Evolutionary conservation across 1,284 basidiomycete genomes (phyloP).

Genomic region (Meira nashicola): DNA sequence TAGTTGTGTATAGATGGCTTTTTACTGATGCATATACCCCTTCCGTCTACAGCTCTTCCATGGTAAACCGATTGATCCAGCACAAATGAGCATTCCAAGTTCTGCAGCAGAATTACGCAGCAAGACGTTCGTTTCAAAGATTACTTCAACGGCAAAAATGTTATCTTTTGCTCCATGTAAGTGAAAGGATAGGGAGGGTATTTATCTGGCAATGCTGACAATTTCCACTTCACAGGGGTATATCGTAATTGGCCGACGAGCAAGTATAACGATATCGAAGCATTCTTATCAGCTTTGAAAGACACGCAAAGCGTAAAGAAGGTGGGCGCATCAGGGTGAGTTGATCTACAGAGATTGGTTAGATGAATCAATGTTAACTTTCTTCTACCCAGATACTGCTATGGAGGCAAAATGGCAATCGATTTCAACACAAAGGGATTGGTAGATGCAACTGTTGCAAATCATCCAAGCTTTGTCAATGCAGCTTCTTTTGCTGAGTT

Average conservation of each 20-base stretch:
- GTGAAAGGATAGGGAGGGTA: not conserved
- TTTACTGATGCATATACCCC: too few species aligned
- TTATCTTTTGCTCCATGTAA: constrained; percentile 18
- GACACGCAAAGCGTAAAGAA: constrained; percentile 60
- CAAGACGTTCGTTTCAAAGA: constrained; percentile 19
- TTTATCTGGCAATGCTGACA: too few species aligned
- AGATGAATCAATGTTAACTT: not conserved
- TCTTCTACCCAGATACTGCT: constrained; percentile 57
- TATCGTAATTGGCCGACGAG: constrained; percentile 13
- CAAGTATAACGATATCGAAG: constrained; percentile 16
- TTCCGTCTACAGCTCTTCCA: constrained; percentile 22
- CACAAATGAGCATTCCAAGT: constrained; percentile 15
- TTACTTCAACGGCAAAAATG: constrained; percentile 16
- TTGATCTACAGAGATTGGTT: constrained; percentile 32
- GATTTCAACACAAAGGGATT: constrained; percentile 40
- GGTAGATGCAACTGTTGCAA: constrained; percentile 59
- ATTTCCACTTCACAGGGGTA: constrained; percentile 7
- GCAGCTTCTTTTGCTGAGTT: constrained; percentile 49
- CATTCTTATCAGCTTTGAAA: constrained; percentile 46
- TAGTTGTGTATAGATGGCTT: not conserved
- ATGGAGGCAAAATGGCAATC: constrained; percentile 57
- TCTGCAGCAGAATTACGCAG: constrained; percentile 20
- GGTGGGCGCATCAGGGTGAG: constrained; percentile 61
- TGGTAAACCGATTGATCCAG: constrained; percentile 23
- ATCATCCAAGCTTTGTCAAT: constrained; percentile 60